Base-by-base conservation (phyloP, 345 rosid genomes). In the Carallia pectinifolia region DNA sequence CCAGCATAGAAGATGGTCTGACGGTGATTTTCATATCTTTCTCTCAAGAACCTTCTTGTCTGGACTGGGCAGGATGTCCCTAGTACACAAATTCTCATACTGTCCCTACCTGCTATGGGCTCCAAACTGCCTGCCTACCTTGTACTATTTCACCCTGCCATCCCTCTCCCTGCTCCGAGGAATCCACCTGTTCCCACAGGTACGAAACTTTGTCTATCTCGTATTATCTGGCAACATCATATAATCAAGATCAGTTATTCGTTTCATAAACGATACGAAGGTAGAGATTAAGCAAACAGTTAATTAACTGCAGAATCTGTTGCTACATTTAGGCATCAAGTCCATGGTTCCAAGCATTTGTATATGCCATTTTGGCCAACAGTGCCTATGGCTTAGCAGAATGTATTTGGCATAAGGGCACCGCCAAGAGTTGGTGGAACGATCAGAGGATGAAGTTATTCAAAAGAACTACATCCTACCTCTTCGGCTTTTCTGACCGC, bases 321-420 rank as follows among this genome's bases (percentile, higher is more conserved):
- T 8, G 33, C 16, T 19, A 56, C 33, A 56, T 27, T 23, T 30
- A 56, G 60, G 33, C 16, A 56, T 56, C 60, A 4, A 56, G 31
- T 56, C 60, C 60, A 23, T 56, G 60, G 60, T 19, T 56, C 60
- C 60, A 56, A 19, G 31, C 60, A 56, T 56, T 56, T 56, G 60
- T 30, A 56, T 23, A 56, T 56, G 60, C 60, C 29, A 27, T 56
- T 56, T 13, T 56, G 33, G 29, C 60, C 33, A 56, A 27, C 33
- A 9, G 33, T 27, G 31, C 31, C 60, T 56, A 56, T 56, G 33
- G 60, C 33, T 30, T 56, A 19, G 60, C 31, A 23, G 60, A 56
- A 56, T 56, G 29, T 27, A 30, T 27, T 23, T 27, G 60, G 6
- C 31, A 30, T 56, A 30, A 30, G 29, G 60, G 60, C 2, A 56